Evolutionary conservation across 768 basidiomycete species (phyloP).

Genomic region (Mycena latifolia): DNA sequence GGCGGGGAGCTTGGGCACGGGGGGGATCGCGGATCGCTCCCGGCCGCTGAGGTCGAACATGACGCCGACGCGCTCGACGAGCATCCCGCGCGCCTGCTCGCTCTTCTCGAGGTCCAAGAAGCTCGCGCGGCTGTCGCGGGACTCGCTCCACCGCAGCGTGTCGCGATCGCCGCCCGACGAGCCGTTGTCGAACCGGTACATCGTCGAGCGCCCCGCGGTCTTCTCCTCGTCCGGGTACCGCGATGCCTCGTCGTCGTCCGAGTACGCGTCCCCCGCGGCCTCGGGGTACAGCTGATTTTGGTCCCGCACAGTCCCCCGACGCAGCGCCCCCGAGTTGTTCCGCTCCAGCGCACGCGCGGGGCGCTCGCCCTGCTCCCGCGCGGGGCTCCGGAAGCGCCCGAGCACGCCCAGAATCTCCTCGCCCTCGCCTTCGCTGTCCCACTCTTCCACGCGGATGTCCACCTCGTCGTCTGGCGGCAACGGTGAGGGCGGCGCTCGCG

Average conservation of each 20-base stretch:
- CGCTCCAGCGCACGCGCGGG: constrained; percentile 42
- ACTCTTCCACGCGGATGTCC: constrained; percentile 38
- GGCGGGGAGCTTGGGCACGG: constrained; percentile 59
- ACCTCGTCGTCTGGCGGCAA: constrained; percentile 23
- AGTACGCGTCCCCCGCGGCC: constrained; percentile 18
- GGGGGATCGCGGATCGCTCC: constrained; percentile 51
- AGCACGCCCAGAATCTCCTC: constrained; percentile 52
- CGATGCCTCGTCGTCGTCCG: constrained; percentile 41
- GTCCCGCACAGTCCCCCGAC: constrained; percentile 10
- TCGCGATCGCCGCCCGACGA: constrained; percentile 43
- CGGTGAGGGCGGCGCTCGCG: constrained; percentile 21
- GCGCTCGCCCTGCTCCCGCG: constrained; percentile 19
- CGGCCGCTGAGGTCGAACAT: constrained; percentile 59
- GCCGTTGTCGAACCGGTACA: constrained; percentile 41
- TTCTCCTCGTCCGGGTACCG: constrained; percentile 42
- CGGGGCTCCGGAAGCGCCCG: constrained; percentile 51
- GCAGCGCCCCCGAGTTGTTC: constrained; percentile 41
- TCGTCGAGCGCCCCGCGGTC: constrained; percentile 39
- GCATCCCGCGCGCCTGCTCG: constrained; percentile 59
- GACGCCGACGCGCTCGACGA: constrained; percentile 64
- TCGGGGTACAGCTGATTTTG: neutral
- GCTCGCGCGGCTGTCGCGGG: constrained; percentile 64
- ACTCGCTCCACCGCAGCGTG: constrained; percentile 58
- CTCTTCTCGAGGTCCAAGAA: constrained; percentile 68
- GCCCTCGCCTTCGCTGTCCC: constrained; percentile 41